Base-by-base conservation (phyloP, 2,329 filamentous ascomycete species). In the Apiospora marii region DNA sequence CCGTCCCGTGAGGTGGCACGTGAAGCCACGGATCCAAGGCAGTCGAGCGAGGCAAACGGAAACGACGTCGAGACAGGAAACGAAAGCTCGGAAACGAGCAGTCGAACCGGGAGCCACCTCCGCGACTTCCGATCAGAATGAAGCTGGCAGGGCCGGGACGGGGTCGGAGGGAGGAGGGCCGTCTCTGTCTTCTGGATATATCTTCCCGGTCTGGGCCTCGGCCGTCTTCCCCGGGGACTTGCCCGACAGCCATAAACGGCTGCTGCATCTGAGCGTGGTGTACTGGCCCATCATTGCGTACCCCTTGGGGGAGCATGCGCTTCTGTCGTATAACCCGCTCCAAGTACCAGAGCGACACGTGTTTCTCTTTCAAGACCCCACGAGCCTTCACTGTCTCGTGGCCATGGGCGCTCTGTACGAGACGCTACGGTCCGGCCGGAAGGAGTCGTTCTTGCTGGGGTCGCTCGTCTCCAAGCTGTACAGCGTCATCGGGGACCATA, bases 241-340 rank as follows among this genome's bases (percentile, higher is more conserved):
- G 1, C 12, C 48, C 48, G n/a, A 24, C 7, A 10, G n/a, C 22
- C 48, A 49, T 22, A 34, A 53, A 22, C 68, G 49, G 41, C 44
- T 51, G 24, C 34, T 58, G 43, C 49, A 58, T 22, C 10, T 70
- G 34, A 58, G 24, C 24, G 34, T 68, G 19, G 14, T 16, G 34
- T 41, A 68, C 8, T 37, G 34, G 41, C 67, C 67, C 16, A 68
- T 41, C 16, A 19, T 44, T 13, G 67, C 67, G 19, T 68, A 68
- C 14, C 67, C 67, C 24, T n/a, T 68, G 5, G 37, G 24, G 19
- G 67, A 68, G 44, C 34, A 68, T 14, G 67, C 16, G 24, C 24
- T 68, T 22, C 67, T 68, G 14, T 46, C 30, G n/a, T 24, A 68
- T 24, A 41, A 68, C 67, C 67, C 67, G 14, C 44, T 68, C 34